Conservation (phyloP, 345 rosid species). For the Arabidopsis thaliana region TAIR10.1 NC_003076.8:3984501-3985000, state of each 20-base stretch:
- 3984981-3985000: constrained; percentile 23
- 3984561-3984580: neutral
- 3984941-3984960: constrained; percentile 4
- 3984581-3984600: neutral
- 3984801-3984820: neutral
- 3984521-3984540: neutral
- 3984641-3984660: neutral
- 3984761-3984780: neutral
- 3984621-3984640: neutral
- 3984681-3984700: neutral
- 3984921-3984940: constrained; percentile 3
- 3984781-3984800: neutral
- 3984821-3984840: neutral
- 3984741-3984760: neutral
- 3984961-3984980: constrained; percentile 14
- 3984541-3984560: neutral
- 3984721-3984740: neutral
- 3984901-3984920: neutral
- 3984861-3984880: neutral
- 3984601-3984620: neutral
- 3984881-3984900: neutral
- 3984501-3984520: neutral
- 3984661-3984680: neutral
- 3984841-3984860: neutral
- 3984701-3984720: neutral